These are phyloP conservation scores for Schrenkiella parvula DNA, from an alignment of 345 rosid genomes.

Conservation along the genomic window DNA sequence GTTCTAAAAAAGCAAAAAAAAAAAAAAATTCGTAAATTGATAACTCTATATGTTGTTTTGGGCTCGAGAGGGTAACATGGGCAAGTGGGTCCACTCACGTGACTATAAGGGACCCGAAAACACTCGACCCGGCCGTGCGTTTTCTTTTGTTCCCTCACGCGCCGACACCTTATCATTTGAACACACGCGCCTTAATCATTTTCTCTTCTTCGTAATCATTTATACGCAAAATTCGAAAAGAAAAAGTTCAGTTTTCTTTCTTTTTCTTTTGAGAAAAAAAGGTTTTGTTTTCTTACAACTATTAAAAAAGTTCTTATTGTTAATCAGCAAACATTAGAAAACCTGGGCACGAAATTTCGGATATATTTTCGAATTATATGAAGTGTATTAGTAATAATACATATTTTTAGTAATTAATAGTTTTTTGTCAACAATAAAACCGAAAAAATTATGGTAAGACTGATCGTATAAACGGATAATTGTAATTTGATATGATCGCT, in stretches of 20 bases:
- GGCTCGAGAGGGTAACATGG: constrained; percentile 33
- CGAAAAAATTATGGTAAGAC: no score
- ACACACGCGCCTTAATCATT: constrained; percentile 18
- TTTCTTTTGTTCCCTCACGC: constrained; percentile 24
- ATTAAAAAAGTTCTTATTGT: background rate
- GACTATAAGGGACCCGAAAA: constrained; percentile 30
- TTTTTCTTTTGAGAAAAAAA: background rate
- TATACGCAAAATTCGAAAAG: background rate
- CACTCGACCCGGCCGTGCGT: constrained; percentile 38
- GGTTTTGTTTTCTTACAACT: no score
- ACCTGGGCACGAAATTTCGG: background rate
- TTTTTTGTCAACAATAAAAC: no score
- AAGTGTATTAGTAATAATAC: no score
- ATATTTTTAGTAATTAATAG: no score
- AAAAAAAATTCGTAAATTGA: background rate
- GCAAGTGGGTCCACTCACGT: constrained; percentile 34
- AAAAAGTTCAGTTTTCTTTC: background rate
- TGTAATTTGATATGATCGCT: no score
- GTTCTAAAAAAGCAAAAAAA: background rate
- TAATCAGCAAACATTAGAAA: background rate
- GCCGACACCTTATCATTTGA: constrained; percentile 27
- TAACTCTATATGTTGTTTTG: constrained; percentile 10
- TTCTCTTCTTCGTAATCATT: constrained; percentile 15
- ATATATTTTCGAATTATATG: no score
- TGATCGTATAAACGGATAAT: no score